phyloP scores from a whole-genome alignment of 2,329 filamentous ascomycete species.

The Calonectria pseudoreteaudii region DNA sequence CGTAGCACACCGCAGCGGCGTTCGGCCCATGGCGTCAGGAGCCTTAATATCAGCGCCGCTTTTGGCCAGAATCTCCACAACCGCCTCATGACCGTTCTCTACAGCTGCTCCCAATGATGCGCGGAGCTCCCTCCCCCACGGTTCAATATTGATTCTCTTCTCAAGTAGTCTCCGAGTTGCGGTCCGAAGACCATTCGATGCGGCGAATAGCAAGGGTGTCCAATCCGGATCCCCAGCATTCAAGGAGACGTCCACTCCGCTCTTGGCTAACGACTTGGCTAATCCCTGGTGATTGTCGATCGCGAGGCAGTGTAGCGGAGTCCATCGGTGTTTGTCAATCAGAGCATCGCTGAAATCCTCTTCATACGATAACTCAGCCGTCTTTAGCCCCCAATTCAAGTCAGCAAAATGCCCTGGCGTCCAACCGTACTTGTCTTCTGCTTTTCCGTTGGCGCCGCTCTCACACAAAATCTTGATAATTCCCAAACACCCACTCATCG shows the following conservation, averaged over 20 bases:
- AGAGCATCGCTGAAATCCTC: not conserved
- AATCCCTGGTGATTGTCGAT: not conserved
- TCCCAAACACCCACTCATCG: not conserved
- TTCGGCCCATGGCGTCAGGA: not conserved
- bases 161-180: not conserved
- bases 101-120: not conserved
- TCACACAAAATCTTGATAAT: not conserved
- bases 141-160: not conserved
- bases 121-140: not conserved
- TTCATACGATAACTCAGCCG: not conserved
- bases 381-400: not conserved
- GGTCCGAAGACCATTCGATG: not conserved
- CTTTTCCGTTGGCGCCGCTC: not conserved
- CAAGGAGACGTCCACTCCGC: not conserved
- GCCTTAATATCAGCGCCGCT: not conserved
- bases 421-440: not conserved
- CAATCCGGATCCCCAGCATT: not conserved
- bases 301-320: not conserved
- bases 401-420: not conserved
- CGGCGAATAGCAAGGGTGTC: not conserved
- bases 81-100: not conserved
- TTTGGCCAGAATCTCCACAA: not conserved
- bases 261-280: not conserved
- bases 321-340: not conserved
- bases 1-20: not conserved